Evolutionary conservation across 2,329 filamentous ascomycete species (phyloP).

Genomic region (Teratosphaeria zuluensis): DNA sequence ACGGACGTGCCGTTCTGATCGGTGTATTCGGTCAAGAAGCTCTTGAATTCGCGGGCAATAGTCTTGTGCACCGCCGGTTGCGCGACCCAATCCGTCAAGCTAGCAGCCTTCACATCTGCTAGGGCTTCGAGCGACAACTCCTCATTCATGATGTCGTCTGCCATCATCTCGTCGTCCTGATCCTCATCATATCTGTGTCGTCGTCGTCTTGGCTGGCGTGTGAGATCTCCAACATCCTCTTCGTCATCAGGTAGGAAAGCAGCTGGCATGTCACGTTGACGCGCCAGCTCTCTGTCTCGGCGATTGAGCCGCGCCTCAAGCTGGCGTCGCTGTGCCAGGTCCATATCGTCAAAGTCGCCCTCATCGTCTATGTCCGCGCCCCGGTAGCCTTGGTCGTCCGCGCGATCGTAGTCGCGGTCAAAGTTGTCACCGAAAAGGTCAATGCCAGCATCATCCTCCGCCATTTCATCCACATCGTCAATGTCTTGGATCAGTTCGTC

Average conservation of each 20-base stretch:
- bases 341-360: conserved; percentile 61
- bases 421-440: conserved; percentile 63
- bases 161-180: conserved; percentile 78
- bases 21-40: conserved; percentile 91
- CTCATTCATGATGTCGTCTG: conserved; percentile 88
- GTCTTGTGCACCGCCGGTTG: conserved; percentile 83
- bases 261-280: conserved; percentile 56
- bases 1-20: conserved; percentile 84
- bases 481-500: conserved; percentile 56
- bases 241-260: conserved; percentile 70
- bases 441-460: conserved; percentile 60
- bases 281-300: conserved; percentile 61
- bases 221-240: conserved; percentile 74
- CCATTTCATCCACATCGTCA: conserved; percentile 58
- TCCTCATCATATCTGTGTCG: conserved; percentile 92
- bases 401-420: conserved; percentile 49
- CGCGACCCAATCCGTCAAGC: conserved; percentile 89
- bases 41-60: conserved; percentile 93
- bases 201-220: conserved; percentile 72
- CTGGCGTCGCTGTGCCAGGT: conserved; percentile 54
- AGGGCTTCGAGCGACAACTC: conserved; percentile 87
- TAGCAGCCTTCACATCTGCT: conserved; percentile 85
- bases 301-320: conserved; percentile 65
- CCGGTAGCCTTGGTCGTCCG: conserved; percentile 53
- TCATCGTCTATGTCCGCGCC: conserved; percentile 67